These are phyloP conservation scores for Stylosanthes scabra DNA, from an alignment of 331 rosid species.

Conservation along the genomic window DNA sequence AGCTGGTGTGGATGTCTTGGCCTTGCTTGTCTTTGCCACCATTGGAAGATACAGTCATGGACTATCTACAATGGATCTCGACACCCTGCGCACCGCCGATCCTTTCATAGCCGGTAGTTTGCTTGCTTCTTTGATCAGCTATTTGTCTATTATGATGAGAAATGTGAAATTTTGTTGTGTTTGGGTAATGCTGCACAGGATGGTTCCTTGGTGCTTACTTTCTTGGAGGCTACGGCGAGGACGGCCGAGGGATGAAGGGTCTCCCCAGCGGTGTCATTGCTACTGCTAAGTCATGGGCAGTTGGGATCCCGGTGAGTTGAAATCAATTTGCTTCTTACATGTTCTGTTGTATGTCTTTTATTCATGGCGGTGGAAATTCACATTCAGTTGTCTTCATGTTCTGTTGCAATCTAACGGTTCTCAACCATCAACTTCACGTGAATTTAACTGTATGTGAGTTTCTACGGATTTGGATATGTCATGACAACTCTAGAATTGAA, in stretches of 20 bases:
- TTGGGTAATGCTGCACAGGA: constrained; percentile 49
- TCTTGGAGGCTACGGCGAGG: constrained; percentile 88
- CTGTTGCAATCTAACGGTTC: no score
- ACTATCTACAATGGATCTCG: constrained; percentile 69
- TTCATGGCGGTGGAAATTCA: no score
- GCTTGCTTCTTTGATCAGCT: constrained; percentile 4
- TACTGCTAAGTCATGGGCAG: constrained; percentile 85
- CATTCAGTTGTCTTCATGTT: no score
- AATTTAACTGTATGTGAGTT: no score
- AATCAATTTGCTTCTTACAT: background rate
- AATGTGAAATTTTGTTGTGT: constrained; percentile 30
- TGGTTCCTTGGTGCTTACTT: constrained; percentile 95
- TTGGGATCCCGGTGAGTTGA: constrained; percentile 87
- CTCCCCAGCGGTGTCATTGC: constrained; percentile 71
- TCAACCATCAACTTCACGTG: no score
- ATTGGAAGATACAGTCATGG: constrained; percentile 95
- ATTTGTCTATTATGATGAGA: background rate
- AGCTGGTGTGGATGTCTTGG: constrained; percentile 91
- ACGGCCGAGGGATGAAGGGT: constrained; percentile 92
- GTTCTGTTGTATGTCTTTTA: background rate
- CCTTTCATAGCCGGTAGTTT: constrained; percentile 98
- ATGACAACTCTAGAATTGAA: background rate
- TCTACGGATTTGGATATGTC: background rate
- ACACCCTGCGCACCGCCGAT: constrained; percentile 81
- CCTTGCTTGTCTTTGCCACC: constrained; percentile 80